Conservation (phyloP, 78 protist genomes). For the Dictyostelium purpureum region DNA sequence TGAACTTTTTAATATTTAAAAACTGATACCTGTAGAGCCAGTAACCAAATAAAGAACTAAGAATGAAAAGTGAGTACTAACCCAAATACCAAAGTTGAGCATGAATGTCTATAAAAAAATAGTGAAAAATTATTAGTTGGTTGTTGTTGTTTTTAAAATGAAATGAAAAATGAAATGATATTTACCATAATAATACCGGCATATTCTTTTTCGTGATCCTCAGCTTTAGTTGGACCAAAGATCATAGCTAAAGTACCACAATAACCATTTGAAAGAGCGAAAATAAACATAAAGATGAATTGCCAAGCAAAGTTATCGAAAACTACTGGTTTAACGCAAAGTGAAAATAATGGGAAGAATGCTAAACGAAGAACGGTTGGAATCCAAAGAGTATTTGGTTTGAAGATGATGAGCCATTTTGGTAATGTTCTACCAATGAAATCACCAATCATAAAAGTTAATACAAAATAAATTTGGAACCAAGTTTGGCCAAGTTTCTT, state of each 20-base stretch:
- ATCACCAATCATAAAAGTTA: conserved; percentile 71
- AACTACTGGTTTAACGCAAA: conserved; percentile 45
- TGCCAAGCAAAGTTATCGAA: conserved; percentile 4
- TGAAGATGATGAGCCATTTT: conserved; percentile 59
- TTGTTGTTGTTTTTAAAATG: not conserved
- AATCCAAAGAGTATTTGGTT: conserved; percentile 71
- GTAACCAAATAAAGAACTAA: conserved; percentile 32
- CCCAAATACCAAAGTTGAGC: conserved; percentile 78
- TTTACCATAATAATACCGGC: conserved; percentile 71
- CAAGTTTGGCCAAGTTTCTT: not conserved
- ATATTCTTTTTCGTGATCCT: conserved; percentile 68
- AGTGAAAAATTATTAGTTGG: not conserved
- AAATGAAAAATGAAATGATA: not conserved
- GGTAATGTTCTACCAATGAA: conserved; percentile 66
- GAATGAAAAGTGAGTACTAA: conserved; percentile 45
- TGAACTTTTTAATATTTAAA: not conserved
- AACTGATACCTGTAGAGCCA: conserved; percentile 32
- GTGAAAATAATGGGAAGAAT: conserved; percentile 70
- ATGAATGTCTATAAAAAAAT: conserved; percentile 38
- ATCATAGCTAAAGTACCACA: conserved; percentile 81
- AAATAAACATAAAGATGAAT: conserved; percentile 46
- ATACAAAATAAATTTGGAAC: conserved; percentile 11
- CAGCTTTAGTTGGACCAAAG: conserved; percentile 80
- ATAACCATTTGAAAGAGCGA: conserved; percentile 73
- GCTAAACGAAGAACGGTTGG: conserved; percentile 38